A percentile compares a stretch with the other conserved stretches of the same genome.
Conservation (phyloP, 192 early-diverging fungal genomes). For the Gonapodya sp. region DNA sequence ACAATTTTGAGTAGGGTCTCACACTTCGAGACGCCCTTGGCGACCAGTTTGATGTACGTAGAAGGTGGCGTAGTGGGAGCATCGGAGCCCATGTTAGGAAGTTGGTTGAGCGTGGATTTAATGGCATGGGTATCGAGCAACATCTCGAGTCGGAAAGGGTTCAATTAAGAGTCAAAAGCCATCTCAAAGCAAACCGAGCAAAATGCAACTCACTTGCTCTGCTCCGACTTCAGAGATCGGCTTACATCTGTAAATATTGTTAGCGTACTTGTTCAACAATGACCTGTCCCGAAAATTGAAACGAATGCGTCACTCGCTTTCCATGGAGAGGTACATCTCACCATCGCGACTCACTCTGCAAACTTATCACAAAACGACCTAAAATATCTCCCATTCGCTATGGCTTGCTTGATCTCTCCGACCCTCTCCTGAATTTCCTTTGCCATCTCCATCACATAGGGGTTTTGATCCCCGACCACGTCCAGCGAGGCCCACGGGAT, state of each 20-base stretch:
- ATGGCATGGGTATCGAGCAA: slow-evolving; percentile 89
- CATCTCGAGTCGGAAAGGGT: slow-evolving; percentile 34
- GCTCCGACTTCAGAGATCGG: slow-evolving; percentile 89
- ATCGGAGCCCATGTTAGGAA: slow-evolving; percentile 57
- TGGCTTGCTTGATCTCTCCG: slow-evolving; percentile 41
- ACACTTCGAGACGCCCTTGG: slow-evolving; percentile 63
- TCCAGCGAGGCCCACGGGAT: slow-evolving; percentile 72
- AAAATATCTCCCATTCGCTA: slow-evolving; percentile 69
- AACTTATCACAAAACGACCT: slow-evolving; percentile 88
- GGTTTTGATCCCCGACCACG: slow-evolving; percentile 88
- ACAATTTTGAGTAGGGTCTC: slow-evolving; percentile 87
- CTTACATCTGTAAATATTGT: slow-evolving; percentile 62
- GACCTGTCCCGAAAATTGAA: too few species aligned
- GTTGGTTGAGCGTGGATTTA: slow-evolving; percentile 67
- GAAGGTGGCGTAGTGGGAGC: slow-evolving; percentile 39
- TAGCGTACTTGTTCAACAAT: slow-evolving; percentile 57
- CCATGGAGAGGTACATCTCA: too few species aligned
- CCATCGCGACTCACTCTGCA: slow-evolving; percentile 67
- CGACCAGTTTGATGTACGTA: slow-evolving; percentile 70
- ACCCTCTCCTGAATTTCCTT: slow-evolving; percentile 43
- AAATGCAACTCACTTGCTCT: slow-evolving; percentile 58
- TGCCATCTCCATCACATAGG: slow-evolving; percentile 65
- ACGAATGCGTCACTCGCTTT: too few species aligned
- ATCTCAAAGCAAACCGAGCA: too few species aligned
- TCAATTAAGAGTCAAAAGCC: not conserved